Evolutionary conservation across 495 filamentous ascomycete genomes (phyloP).

Genomic region (Aspergillus biplanus): DNA sequence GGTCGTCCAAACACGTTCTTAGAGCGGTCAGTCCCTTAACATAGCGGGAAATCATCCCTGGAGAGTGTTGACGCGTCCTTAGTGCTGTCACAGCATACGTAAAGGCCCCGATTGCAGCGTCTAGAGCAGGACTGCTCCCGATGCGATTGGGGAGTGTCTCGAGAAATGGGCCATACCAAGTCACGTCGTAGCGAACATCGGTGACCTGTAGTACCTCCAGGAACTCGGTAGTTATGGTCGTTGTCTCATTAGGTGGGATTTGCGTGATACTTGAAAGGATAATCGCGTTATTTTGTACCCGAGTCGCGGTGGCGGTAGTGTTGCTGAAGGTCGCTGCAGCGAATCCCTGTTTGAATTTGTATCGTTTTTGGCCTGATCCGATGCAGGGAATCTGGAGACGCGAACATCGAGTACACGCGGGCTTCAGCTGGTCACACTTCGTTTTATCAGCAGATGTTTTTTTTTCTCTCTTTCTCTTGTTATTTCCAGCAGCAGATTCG

Average conservation of each 20-base stretch:
- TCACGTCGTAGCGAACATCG: conserved; percentile 40
- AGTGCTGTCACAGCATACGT: conserved; percentile 32
- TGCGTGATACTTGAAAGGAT: background rate
- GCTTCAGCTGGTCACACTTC: conserved; percentile 42
- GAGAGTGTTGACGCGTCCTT: conserved; percentile 21
- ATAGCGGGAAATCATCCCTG: conserved; percentile 29
- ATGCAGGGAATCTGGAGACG: conserved; percentile 44
- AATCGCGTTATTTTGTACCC: background rate
- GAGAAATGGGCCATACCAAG: conserved; percentile 40
- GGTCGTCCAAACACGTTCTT: conserved; percentile 37
- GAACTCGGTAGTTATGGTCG: conserved; percentile 25
- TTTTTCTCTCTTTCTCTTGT: conserved; percentile 47
- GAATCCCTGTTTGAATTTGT: conserved; percentile 41
- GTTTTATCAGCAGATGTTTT: background rate
- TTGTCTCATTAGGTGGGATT: conserved; percentile 20
- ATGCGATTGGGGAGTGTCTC: conserved; percentile 38
- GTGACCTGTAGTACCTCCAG: conserved; percentile 29
- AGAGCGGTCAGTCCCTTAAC: conserved; percentile 35
- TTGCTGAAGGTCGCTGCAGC: background rate
- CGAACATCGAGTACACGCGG: conserved; percentile 43
- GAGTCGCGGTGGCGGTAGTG: background rate
- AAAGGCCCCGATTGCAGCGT: conserved; percentile 38
- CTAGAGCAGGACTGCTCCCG: conserved; percentile 38
- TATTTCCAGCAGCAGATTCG: background rate
- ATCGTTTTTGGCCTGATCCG: conserved; percentile 46